Conservation (phyloP, 2,329 filamentous ascomycete genomes). For the Plenodomus lindquistii region DNA sequence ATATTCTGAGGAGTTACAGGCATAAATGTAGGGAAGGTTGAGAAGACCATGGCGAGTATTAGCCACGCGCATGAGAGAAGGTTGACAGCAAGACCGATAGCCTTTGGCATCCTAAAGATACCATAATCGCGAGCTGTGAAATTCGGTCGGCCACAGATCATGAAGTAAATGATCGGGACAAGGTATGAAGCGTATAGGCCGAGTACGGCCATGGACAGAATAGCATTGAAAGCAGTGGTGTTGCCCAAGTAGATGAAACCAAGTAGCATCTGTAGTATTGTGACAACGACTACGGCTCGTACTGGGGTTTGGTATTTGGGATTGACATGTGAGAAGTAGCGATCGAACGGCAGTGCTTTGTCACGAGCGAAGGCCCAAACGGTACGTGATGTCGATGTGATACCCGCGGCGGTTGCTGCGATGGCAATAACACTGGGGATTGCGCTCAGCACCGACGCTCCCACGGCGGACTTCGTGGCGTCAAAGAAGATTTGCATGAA, state of each 20-base stretch:
- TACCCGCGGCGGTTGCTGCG: slow-evolving; percentile 26
- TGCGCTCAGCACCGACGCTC: slow-evolving; percentile 50
- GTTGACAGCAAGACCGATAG: slow-evolving; percentile 45
- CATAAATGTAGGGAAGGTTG: slow-evolving; percentile 49
- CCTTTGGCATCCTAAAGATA: slow-evolving; percentile 33
- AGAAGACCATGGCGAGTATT: slow-evolving; percentile 50
- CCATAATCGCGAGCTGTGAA: slow-evolving; percentile 13
- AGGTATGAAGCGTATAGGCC: slow-evolving; percentile 52
- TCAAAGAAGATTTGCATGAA: slow-evolving; percentile 56
- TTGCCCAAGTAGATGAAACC: slow-evolving; percentile 50
- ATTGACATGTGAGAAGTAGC: slow-evolving; percentile 45
- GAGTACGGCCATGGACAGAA: slow-evolving; percentile 50
- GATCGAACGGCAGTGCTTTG: slow-evolving; percentile 42
- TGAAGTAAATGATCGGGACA: slow-evolving; percentile 46
- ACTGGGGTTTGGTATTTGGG: slow-evolving; percentile 40
- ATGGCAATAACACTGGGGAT: slow-evolving; percentile 16
- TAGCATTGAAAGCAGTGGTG: slow-evolving; percentile 48
- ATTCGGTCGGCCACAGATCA: slow-evolving; percentile 42
- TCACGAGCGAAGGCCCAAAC: slow-evolving; percentile 49
- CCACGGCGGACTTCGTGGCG: slow-evolving; percentile 24
- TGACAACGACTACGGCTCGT: slow-evolving; percentile 30
- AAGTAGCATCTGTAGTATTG: slow-evolving; percentile 32
- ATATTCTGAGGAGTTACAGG: slow-evolving; percentile 51
- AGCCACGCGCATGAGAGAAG: slow-evolving; percentile 51
- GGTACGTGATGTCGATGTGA: slow-evolving; percentile 45